A percentile compares a stretch with the other conserved stretches of the same genome.
Conservation (phyloP, 2,329 filamentous ascomycete genomes). For the Diaporthe ampelina region DNA sequence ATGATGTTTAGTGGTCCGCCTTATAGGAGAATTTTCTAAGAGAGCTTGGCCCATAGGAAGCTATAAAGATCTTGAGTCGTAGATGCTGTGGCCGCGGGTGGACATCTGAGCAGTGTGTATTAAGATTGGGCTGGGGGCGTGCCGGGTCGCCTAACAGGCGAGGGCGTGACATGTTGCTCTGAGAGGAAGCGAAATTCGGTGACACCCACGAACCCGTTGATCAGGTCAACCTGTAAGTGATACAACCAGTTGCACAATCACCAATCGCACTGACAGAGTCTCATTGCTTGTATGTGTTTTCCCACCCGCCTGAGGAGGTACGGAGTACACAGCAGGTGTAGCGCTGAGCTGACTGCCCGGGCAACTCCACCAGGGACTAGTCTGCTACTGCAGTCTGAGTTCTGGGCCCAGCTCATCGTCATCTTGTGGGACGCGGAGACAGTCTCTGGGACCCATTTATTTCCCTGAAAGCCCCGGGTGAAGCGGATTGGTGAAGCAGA, state of each 20-base stretch:
- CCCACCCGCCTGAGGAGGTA: too few species aligned
- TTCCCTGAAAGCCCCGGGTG: conserved; percentile 6
- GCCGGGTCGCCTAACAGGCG: conserved; percentile 19
- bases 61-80: too few species aligned
- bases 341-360: neutral
- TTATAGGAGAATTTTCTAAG: too few species aligned
- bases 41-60: too few species aligned
- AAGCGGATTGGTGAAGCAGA: conserved; percentile 4
- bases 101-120: neutral
- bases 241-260: neutral
- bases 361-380: conserved; percentile 5
- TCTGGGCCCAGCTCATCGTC: conserved; percentile 28
- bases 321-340: neutral
- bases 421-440: conserved; percentile 28
- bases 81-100: too few species aligned
- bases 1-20: too few species aligned
- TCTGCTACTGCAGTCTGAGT: neutral
- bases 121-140: conserved; percentile 13
- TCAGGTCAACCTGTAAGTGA: neutral
- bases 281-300: neutral
- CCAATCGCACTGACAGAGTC: neutral
- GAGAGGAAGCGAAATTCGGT: conserved; percentile 25
- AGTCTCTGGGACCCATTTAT: neutral
- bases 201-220: neutral
- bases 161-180: conserved; percentile 19